These are phyloP conservation scores for Thamnidium elegans DNA, from an alignment of 192 early-diverging fungal species.

Conservation along the genomic window DNA sequence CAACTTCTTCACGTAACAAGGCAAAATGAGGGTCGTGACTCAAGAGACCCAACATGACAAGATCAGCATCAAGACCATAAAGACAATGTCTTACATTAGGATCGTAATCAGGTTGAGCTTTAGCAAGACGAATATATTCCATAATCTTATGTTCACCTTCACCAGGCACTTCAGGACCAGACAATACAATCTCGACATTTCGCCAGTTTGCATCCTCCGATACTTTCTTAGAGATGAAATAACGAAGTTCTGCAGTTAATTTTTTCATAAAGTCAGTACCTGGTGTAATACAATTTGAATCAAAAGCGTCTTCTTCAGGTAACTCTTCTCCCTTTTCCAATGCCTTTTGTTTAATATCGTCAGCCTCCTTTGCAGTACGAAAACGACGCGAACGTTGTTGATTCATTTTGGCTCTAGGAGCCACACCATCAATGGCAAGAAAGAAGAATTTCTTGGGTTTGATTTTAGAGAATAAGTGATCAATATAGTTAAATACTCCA, in stretches of 20 bases:
- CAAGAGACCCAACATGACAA: slow-evolving; percentile 94
- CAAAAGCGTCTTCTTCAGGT: slow-evolving; percentile 74
- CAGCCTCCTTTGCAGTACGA: slow-evolving; percentile 85
- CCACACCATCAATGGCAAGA: slow-evolving; percentile 93
- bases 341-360: slow-evolving; percentile 61
- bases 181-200: slow-evolving; percentile 87
- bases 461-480: slow-evolving; percentile 88
- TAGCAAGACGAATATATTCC: slow-evolving; percentile 92
- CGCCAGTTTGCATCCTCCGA: slow-evolving; percentile 89
- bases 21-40: slow-evolving; percentile 98
- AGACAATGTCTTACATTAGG: slow-evolving; percentile 91
- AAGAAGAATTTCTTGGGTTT: slow-evolving; percentile 94
- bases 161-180: slow-evolving; percentile 92
- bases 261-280: slow-evolving; percentile 96
- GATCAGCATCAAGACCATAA: slow-evolving; percentile 97
- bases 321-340: slow-evolving; percentile 68
- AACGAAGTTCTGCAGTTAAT: slow-evolving; percentile 80
- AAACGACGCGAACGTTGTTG: slow-evolving; percentile 97
- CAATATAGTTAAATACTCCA: slow-evolving; percentile 94
- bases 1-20: slow-evolving; percentile 94
- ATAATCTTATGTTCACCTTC: slow-evolving; percentile 99
- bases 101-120: slow-evolving; percentile 77
- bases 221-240: slow-evolving; percentile 88
- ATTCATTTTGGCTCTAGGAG: slow-evolving; percentile 99
- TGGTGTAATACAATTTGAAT: slow-evolving; percentile 98